Conservation (phyloP, 1,139 yeast species). For the Hemisphaericaspora xylanilytica region DNA sequence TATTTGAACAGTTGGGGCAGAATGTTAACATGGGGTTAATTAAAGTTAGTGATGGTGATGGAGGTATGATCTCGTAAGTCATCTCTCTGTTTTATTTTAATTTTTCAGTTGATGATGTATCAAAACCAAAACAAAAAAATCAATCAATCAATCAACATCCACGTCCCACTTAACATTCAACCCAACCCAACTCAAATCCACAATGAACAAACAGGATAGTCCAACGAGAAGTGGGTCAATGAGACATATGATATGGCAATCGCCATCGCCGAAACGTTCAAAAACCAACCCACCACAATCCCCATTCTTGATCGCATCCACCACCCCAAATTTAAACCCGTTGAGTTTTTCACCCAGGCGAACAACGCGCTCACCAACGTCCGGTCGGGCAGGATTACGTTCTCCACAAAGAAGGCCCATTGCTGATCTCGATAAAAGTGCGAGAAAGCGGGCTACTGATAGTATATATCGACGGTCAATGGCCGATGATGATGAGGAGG, state of each 20-base stretch:
- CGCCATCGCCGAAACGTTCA: no score
- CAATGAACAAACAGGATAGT: neutral
- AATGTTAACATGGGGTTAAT: slow-evolving; percentile 73
- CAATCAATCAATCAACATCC: neutral
- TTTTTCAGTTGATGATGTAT: no score
- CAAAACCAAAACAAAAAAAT: no score
- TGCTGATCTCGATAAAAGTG: slow-evolving; percentile 47
- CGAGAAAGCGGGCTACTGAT: slow-evolving; percentile 47
- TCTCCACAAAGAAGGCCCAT: slow-evolving; percentile 44
- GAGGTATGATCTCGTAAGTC: neutral
- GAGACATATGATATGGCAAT: slow-evolving; percentile 20
- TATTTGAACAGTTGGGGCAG: slow-evolving; percentile 90
- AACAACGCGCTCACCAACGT: neutral
- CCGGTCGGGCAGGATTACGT: slow-evolving; percentile 44
- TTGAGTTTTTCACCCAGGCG: no score
- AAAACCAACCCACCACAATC: no score
- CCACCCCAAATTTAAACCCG: no score
- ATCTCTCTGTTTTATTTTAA: neutral
- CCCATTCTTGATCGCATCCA: no score
- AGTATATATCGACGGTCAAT: slow-evolving; percentile 29
- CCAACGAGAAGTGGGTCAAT: slow-evolving; percentile 4
- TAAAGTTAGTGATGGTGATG: neutral
- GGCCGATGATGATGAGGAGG: slow-evolving; percentile 31
- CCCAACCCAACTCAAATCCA: neutral
- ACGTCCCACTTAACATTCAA: neutral